Percentiles rank a stretch among this genome's conserved stretches.
Evolutionary conservation across 108 stramenopile genomes (phyloP).

Genomic region (Tribonema minus): DNA sequence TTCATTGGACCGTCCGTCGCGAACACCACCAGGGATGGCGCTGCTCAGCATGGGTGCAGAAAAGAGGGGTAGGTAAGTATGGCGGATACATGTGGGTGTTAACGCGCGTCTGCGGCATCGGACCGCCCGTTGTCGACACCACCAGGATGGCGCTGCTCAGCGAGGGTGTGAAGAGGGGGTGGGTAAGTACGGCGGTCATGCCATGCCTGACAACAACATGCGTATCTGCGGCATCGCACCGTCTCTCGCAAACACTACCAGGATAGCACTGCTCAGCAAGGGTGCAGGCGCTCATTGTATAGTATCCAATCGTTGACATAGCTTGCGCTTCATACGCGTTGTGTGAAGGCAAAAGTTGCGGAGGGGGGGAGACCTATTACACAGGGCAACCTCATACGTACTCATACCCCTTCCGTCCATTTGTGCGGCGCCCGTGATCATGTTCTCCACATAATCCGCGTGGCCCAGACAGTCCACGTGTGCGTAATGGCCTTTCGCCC

Average conservation of each 20-base stretch:
- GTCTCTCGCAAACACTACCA: conserved; percentile 97
- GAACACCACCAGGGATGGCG: conserved; percentile 92
- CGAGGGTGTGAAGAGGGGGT: background rate
- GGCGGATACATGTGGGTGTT: too few relatives aligned
- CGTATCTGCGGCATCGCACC: conserved; percentile 99
- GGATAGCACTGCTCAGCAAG: conserved; percentile 74
- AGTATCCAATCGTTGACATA: too few relatives aligned
- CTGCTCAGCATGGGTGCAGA: conserved; percentile 22
- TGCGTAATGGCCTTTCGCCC: conserved; percentile 88
- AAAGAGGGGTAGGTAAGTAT: background rate
- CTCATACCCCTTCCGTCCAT: too few relatives aligned
- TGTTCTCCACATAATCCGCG: conserved; percentile 99
- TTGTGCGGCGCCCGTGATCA: conserved; percentile 99
- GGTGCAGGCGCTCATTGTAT: too few relatives aligned
- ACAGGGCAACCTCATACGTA: too few relatives aligned
- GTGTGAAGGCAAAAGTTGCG: too few relatives aligned
- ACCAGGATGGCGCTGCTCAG: conserved; percentile 79
- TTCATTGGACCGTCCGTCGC: conserved; percentile 99
- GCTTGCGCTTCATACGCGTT: too few relatives aligned
- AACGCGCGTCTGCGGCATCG: conserved; percentile 99
- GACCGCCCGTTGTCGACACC: conserved; percentile 97
- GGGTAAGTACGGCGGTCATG: too few relatives aligned
- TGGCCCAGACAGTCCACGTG: conserved; percentile 99
- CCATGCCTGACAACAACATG: too few relatives aligned
- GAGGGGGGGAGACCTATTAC: too few relatives aligned